These are phyloP conservation scores for Epichloe sibirici DNA, from an alignment of 2,329 filamentous ascomycete genomes.

Conservation along the genomic window DNA sequence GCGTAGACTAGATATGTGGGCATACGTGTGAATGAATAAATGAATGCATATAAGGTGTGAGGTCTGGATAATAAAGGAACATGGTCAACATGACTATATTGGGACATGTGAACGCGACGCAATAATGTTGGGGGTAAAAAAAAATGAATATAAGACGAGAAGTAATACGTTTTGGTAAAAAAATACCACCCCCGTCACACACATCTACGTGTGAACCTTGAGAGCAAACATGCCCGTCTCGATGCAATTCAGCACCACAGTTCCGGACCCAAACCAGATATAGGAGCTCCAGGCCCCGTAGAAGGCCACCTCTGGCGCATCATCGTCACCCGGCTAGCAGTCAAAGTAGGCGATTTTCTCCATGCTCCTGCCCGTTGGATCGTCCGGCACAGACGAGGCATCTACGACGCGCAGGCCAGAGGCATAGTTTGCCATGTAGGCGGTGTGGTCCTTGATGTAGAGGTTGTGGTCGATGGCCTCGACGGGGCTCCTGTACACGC, in stretches of 20 bases:
- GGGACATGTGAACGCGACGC: no score
- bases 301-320: slow-evolving; percentile 18
- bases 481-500: slow-evolving; percentile 26
- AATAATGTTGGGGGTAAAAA: no score
- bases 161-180: no score
- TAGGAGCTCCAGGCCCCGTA: slow-evolving; percentile 32
- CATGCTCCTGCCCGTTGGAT: slow-evolving; percentile 27
- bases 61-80: no score
- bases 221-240: slow-evolving; percentile 33
- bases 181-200: no score
- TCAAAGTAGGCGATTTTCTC: slow-evolving; percentile 34
- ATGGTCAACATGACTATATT: no score
- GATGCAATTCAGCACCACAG: slow-evolving; percentile 33
- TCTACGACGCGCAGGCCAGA: slow-evolving; percentile 30
- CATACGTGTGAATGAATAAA: no score
- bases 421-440: slow-evolving; percentile 35
- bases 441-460: slow-evolving; percentile 27
- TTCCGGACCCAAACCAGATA: slow-evolving; percentile 30
- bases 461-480: slow-evolving; percentile 34
- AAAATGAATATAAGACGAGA: no score
- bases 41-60: no score
- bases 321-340: slow-evolving; percentile 33
- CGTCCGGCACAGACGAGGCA: slow-evolving; percentile 17
- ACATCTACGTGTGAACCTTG: slow-evolving; percentile 14
- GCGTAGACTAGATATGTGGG: no score